Evolutionary conservation across 2,329 filamentous ascomycete species (phyloP).

Genomic region (Aureobasidium sp.): DNA sequence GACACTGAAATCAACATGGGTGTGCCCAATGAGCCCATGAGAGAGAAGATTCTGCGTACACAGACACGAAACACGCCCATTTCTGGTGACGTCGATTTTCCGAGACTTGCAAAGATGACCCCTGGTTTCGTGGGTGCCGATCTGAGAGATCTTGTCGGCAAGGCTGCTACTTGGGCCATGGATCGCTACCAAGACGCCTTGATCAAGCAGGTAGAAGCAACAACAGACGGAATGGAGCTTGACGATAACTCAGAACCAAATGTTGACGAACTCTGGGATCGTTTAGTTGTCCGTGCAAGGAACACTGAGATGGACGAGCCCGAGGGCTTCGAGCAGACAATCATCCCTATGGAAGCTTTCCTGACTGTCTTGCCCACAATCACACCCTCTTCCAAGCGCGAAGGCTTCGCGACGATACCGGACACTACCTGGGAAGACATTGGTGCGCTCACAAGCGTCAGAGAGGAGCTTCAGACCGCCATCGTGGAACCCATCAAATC

Average conservation of each 20-base stretch:
- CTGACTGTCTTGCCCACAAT: conserved; percentile 65
- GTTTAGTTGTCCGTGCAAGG: conserved; percentile 45
- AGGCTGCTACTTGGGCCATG: conserved; percentile 58
- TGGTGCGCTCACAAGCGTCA: conserved; percentile 72
- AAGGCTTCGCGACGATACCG: conserved; percentile 91
- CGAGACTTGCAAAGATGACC: conserved; percentile 68
- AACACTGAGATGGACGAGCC: conserved; percentile 45
- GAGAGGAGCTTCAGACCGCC: conserved; percentile 72
- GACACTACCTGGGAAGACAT: conserved; percentile 91
- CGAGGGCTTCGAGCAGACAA: conserved; percentile 47
- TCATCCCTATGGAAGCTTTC: conserved; percentile 63
- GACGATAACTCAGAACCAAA: conserved; percentile 35
- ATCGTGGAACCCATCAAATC: conserved; percentile 85
- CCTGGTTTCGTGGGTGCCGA: conserved; percentile 93
- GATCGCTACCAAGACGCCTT: conserved; percentile 51
- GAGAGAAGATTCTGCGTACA: conserved; percentile 70
- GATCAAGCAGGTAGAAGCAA: conserved; percentile 27
- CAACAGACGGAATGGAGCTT: conserved; percentile 43
- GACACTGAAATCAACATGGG: conserved; percentile 80
- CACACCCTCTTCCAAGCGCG: conserved; percentile 74
- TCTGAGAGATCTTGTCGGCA: conserved; percentile 63
- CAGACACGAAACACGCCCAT: conserved; percentile 61
- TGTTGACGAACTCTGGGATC: conserved; percentile 21
- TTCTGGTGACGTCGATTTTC: conserved; percentile 64
- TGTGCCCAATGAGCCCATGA: conserved; percentile 71